Evolutionary conservation across 2,329 filamentous ascomycete species (phyloP).

Genomic region (Kalaharituber pfeilii): DNA sequence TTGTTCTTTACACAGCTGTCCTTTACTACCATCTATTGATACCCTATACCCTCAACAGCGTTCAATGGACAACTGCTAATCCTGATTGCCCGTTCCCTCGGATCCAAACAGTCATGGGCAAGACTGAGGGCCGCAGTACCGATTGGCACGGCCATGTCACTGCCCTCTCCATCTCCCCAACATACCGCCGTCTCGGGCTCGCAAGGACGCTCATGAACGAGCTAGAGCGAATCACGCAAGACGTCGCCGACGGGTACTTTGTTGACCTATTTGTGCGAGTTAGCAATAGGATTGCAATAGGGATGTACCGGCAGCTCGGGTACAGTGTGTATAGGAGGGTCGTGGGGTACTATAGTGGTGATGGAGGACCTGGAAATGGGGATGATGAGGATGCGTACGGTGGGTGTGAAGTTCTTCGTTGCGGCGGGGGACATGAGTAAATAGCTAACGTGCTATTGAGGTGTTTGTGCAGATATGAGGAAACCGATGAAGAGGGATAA

Average conservation of each 20-base stretch:
- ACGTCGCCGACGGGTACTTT: constrained; percentile 78
- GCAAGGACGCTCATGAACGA: constrained; percentile 67
- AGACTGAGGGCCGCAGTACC: constrained; percentile 30
- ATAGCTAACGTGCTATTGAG: constrained; percentile 2
- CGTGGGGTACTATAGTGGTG: constrained; percentile 68
- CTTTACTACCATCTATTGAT: too few relatives aligned
- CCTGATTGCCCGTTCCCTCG: neutral
- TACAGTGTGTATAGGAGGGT: constrained; percentile 83
- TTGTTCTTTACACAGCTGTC: too few relatives aligned
- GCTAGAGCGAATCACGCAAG: constrained; percentile 56
- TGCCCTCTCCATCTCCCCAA: constrained; percentile 77
- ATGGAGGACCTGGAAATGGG: constrained; percentile 41
- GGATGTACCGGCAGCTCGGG: constrained; percentile 77
- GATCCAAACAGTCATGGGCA: constrained; percentile 73
- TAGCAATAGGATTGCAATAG: constrained; percentile 73
- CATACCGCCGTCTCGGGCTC: constrained; percentile 69
- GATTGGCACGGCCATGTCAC: constrained; percentile 96
- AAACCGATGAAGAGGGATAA: constrained; percentile 73
- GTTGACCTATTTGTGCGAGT: constrained; percentile 85
- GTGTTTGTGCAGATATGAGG: constrained; percentile 53
- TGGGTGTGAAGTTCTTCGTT: constrained; percentile 7
- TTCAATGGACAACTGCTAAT: neutral
- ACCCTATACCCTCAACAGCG: too few relatives aligned
- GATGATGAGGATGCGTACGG: constrained; percentile 57
- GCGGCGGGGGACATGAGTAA: neutral